Percentiles rank a stretch among this genome's conserved stretches.
phyloP scores from a whole-genome alignment of 1,139 yeast species.

The Lodderomyces pseudojiufengensis region DNA sequence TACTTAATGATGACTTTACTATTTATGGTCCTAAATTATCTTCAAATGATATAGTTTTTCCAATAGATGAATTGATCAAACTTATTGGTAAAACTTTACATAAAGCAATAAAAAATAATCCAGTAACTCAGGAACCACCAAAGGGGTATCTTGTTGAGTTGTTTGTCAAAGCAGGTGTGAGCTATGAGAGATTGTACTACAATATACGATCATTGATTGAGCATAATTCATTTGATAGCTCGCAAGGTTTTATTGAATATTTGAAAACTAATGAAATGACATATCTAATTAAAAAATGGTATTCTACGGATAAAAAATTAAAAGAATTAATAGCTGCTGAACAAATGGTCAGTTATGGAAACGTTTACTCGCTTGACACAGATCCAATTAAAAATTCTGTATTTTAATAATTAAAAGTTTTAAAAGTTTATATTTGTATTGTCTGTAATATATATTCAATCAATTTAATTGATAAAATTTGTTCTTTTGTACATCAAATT shows the following conservation, averaged over 20 bases:
- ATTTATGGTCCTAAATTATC: conserved; percentile 44
- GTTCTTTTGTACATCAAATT: conserved; percentile 46
- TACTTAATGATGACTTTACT: conserved; percentile 36
- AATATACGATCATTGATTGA: conserved; percentile 67
- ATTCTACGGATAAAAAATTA: conserved; percentile 55
- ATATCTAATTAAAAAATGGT: conserved; percentile 65
- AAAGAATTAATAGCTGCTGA: conserved; percentile 49
- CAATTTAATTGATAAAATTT: conserved; percentile 48
- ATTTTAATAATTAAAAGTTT: conserved; percentile 19
- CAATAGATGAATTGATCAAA: conserved; percentile 68
- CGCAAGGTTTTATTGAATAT: conserved; percentile 41
- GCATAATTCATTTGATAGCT: conserved; percentile 50
- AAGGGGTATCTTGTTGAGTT: conserved; percentile 53
- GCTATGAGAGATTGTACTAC: conserved; percentile 66
- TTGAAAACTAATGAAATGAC: conserved; percentile 50
- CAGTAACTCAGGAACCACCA: conserved; percentile 42
- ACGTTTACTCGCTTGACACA: conserved; percentile 35
- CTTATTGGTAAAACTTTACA: conserved; percentile 45
- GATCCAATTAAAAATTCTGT: conserved; percentile 45
- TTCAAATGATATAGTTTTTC: conserved; percentile 70
- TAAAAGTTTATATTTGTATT: not conserved
- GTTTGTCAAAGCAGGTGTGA: conserved; percentile 71
- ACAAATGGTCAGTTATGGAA: conserved; percentile 29
- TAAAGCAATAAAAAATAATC: conserved; percentile 34
- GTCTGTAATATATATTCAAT: not conserved